Conservation (phyloP, 148 eudicot species). For the Spergularia bocconei region DNA sequence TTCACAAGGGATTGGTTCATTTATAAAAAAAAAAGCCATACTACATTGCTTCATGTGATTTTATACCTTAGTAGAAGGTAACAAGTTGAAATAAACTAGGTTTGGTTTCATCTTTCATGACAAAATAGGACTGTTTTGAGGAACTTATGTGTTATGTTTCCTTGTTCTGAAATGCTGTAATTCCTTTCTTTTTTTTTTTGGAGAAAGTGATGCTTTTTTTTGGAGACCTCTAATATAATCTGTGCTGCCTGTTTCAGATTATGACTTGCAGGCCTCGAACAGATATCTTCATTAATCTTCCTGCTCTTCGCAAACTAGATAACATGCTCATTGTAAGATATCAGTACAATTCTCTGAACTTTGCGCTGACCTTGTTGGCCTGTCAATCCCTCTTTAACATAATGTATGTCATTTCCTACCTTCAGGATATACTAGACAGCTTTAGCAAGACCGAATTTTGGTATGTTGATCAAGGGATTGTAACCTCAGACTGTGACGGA, state of each 20-base stretch:
- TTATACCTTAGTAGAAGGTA: too few species aligned
- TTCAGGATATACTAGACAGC: slow-evolving; percentile 78
- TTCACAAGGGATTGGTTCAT: too few species aligned
- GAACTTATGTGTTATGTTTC: neutral
- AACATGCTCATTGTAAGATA: slow-evolving; percentile 78
- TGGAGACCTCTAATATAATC: neutral
- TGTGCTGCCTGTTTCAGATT: slow-evolving; percentile 44
- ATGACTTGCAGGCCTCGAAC: slow-evolving; percentile 84
- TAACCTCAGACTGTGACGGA: slow-evolving; percentile 63
- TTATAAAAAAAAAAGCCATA: too few species aligned
- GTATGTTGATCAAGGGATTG: slow-evolving; percentile 90
- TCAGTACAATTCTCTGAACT: neutral
- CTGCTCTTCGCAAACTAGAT: slow-evolving; percentile 90
- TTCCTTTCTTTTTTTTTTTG: neutral
- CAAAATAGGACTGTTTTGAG: too few species aligned
- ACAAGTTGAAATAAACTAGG: too few species aligned
- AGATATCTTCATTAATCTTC: slow-evolving; percentile 79
- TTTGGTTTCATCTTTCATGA: too few species aligned
- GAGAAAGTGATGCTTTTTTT: neutral
- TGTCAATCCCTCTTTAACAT: neutral
- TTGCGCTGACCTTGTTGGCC: neutral
- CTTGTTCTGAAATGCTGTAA: neutral
- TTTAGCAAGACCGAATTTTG: slow-evolving; percentile 81
- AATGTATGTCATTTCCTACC: neutral
- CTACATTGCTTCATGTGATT: too few species aligned